phyloP scores from a whole-genome alignment of 176 grass and related monocot species.

The Avena insularis region DNA sequence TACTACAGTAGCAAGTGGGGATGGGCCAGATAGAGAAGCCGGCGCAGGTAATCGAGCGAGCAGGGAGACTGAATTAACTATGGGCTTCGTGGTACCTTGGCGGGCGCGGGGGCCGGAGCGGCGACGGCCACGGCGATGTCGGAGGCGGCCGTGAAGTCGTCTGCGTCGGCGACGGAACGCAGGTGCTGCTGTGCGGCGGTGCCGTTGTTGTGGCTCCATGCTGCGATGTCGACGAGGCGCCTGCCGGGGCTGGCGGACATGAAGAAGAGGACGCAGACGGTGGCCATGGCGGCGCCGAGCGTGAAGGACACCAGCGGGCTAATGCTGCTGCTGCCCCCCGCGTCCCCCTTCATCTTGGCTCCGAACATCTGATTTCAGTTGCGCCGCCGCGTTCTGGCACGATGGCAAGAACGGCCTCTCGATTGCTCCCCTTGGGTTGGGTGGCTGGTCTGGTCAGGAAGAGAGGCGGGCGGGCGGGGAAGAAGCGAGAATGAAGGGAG shows the following conservation, averaged over 20 bases:
- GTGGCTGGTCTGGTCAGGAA: not conserved
- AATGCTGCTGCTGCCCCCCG: constrained; percentile 46
- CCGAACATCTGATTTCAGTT: not conserved
- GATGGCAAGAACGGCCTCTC: not conserved
- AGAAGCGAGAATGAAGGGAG: not conserved
- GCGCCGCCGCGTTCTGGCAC: too few relatives aligned
- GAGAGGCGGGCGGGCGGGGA: not conserved
- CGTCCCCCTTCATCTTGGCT: constrained; percentile 51
- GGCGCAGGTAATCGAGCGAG: too few relatives aligned
- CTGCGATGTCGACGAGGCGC: constrained; percentile 47
- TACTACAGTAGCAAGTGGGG: too few relatives aligned
- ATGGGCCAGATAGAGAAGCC: too few relatives aligned
- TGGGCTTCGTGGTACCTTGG: not conserved
- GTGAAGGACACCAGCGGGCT: constrained; percentile 75
- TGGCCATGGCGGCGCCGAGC: constrained; percentile 77
- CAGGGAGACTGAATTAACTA: too few relatives aligned
- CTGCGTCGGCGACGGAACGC: not conserved
- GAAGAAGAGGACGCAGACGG: constrained; percentile 79
- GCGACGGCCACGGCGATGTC: not conserved
- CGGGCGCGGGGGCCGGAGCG: constrained; percentile 42
- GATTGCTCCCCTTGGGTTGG: not conserved
- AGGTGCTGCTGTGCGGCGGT: not conserved
- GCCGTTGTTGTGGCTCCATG: constrained; percentile 33
- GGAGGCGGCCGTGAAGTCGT: not conserved
- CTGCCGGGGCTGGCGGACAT: constrained; percentile 58